Evolutionary conservation across 805 yeast genomes (phyloP), one percentile per base, ranked within the genome.

Genomic region (Spathaspora sp.): DNA sequence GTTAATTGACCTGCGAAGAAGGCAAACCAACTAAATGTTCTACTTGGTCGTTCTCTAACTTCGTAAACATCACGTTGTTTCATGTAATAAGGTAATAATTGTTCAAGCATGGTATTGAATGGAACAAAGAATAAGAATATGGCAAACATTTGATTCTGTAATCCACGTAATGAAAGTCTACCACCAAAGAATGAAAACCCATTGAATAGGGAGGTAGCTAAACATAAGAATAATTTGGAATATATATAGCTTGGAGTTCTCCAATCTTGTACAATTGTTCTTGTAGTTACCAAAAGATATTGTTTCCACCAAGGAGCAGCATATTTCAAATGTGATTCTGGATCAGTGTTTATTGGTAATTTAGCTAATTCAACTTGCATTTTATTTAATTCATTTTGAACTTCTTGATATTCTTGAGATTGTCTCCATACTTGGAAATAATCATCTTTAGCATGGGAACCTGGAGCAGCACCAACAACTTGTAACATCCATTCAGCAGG

Each of bases 401-500:
- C 81, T 8, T 76, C 83, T 50, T 68, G 61, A 58, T 79, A 80
- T 63, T 88, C 89, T 0, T 68, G 66, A 40, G 94, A 87, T 44
- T 76, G 73, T 63, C 78, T 66, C 96, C 96, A 88, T 46, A 85
- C 87, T 60, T 85, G 83, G 60, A 81, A 75, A 60, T 83, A 85
- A 65, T 86, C 86, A 64, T 82, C 85, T 48, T 72, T 72, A 14
- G 89, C 86, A 55, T 80, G 83, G 32, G 87, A 79, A 49, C 89
- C 89, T 5, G 89, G 89, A 35, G 89, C 89, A 47, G 89, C 89
- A 60, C 89, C 89, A 60, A 85, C 86, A 55, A 85, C 87, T 55
- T 86, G 87, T 68, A 90, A 74, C 96, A 90, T 90, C 94, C 96
- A 90, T 72, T 89, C 96, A n/a, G 73, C 73, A 10, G 74, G 74